Conservation (phyloP, 306 rosid species). For the Acacia confusa region DNA sequence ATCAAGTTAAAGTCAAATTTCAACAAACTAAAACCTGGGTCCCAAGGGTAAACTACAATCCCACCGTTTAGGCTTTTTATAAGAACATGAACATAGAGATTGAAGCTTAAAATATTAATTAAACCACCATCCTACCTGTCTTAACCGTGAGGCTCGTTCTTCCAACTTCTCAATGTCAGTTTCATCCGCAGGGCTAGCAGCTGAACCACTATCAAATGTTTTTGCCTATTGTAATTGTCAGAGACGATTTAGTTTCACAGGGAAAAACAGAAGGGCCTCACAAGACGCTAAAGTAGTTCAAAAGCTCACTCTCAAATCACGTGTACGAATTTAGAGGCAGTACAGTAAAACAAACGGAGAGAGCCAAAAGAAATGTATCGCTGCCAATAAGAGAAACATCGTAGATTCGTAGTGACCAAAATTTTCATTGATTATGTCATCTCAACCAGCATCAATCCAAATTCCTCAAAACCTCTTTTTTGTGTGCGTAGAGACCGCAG, state of each 20-base stretch:
- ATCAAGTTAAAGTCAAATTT: background rate
- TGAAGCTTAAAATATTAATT: conserved; percentile 1
- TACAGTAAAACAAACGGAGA: background rate
- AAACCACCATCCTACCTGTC: conserved; percentile 54
- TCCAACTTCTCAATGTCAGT: conserved; percentile 75
- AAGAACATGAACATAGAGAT: conserved; percentile 18
- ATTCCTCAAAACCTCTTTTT: conserved; percentile 2
- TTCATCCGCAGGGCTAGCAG: conserved; percentile 57
- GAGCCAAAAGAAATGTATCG: background rate
- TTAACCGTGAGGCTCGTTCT: conserved; percentile 65
- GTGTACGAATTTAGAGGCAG: background rate
- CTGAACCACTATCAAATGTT: conserved; percentile 53
- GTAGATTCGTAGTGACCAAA: background rate
- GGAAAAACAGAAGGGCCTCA: conserved; percentile 18
- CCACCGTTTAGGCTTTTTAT: conserved; percentile 4
- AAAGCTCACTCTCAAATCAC: background rate
- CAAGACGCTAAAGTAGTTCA: background rate
- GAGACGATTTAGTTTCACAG: conserved; percentile 32
- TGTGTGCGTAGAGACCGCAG: background rate
- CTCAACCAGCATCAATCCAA: conserved; percentile 8
- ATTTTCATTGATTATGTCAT: background rate
- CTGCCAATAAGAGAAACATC: background rate
- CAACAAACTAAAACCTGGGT: conserved; percentile 15
- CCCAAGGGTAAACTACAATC: background rate
- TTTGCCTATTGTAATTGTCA: conserved; percentile 52